Evolutionary conservation across 257 asterid genomes (phyloP).

Genomic region (Perilla frutescens): DNA sequence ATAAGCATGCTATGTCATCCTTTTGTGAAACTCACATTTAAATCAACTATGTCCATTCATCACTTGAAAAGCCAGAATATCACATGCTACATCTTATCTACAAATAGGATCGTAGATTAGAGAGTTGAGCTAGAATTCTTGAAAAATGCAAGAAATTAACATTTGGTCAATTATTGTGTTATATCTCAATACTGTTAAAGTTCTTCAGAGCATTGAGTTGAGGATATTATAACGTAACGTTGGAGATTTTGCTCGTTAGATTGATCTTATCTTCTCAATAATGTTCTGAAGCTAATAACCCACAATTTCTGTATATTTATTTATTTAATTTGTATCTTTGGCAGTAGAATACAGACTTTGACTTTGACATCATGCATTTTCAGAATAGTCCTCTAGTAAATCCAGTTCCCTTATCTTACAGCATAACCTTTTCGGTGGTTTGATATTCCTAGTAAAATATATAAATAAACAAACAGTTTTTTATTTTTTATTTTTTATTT

Average conservation of each 20-base stretch:
- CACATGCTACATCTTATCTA: neutral
- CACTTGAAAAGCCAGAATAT: neutral
- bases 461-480: neutral
- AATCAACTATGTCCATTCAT: neutral
- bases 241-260: neutral
- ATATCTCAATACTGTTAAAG: neutral
- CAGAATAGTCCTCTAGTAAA: neutral
- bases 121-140: neutral
- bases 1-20: neutral
- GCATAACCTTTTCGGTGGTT: neutral
- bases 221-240: neutral
- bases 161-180: neutral
- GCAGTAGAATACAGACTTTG: neutral
- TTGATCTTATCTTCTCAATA: slow-evolving; percentile 9
- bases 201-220: neutral
- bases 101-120: neutral
- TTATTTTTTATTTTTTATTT: neutral
- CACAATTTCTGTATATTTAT: neutral
- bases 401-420: slow-evolving; percentile 3
- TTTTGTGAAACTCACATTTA: too few species aligned
- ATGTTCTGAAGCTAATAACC: neutral
- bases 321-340: neutral
- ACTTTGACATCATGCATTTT: neutral
- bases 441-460: neutral
- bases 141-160: neutral